These are phyloP conservation scores for Cryptococcus maquisensis DNA, from an alignment of 1,284 basidiomycete genomes.

Conservation along the genomic window DNA sequence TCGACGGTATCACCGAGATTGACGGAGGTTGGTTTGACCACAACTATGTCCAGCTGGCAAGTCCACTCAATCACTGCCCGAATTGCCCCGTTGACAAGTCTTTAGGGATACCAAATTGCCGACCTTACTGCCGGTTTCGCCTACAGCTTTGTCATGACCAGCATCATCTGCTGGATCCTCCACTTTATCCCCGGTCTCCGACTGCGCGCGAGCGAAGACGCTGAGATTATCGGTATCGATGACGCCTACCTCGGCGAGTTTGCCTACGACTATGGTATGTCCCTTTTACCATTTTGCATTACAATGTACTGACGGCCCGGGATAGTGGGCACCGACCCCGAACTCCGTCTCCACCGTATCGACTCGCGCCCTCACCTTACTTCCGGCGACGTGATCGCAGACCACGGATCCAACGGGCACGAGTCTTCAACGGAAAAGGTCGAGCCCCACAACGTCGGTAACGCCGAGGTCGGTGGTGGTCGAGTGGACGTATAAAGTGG, in stretches of 20 bases:
- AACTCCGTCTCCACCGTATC: constrained; percentile 50
- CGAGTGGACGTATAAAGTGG: constrained; percentile 21
- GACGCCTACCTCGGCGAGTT: constrained; percentile 92
- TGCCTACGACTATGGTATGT: constrained; percentile 80
- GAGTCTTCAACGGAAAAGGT: constrained; percentile 10
- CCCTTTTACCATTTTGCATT: neutral
- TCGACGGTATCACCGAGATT: constrained; percentile 72
- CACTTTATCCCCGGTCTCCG: constrained; percentile 84
- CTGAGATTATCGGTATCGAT: constrained; percentile 89
- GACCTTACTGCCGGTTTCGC: constrained; percentile 63
- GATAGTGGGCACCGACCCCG: constrained; percentile 56
- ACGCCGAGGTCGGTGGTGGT: constrained; percentile 23
- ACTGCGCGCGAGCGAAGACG: constrained; percentile 73
- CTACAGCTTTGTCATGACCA: constrained; percentile 75
- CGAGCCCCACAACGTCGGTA: constrained; percentile 10
- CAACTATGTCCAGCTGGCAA: constrained; percentile 56
- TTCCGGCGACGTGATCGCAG: constrained; percentile 23
- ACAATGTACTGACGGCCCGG: neutral
- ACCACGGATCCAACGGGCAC: neutral
- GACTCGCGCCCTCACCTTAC: constrained; percentile 29
- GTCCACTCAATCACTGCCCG: too few species aligned
- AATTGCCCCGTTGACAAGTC: too few species aligned
- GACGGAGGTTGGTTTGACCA: constrained; percentile 88
- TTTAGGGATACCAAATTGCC: constrained; percentile 75
- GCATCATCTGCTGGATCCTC: constrained; percentile 85